Conservation (phyloP, 176 grass and related monocot genomes). For the Rhynchospora pubera region DNA sequence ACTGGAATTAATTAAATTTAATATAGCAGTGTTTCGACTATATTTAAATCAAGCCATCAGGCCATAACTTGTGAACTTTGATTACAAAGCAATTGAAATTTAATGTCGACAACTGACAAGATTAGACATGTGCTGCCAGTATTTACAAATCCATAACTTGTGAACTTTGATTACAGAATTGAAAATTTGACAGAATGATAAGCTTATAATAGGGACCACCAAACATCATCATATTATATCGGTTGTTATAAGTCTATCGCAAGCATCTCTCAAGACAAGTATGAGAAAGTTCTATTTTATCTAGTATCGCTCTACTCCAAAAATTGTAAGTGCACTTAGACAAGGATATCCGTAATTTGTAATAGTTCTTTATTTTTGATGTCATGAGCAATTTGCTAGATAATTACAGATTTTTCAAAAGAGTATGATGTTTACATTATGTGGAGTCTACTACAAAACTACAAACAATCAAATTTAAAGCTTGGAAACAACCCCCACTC, state of each 20-base stretch:
- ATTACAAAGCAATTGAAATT: no score
- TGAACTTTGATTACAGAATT: neutral
- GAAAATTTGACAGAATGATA: neutral
- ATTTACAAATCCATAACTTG: neutral
- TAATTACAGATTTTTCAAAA: neutral
- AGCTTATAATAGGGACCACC: slow-evolving; percentile 6
- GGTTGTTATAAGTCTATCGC: slow-evolving; percentile 1
- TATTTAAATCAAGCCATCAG: no score
- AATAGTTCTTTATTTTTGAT: neutral
- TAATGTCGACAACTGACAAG: no score
- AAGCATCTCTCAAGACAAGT: neutral
- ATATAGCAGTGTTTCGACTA: no score
- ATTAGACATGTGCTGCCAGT: no score
- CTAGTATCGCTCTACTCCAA: neutral
- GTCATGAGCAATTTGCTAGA: neutral
- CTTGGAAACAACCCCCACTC: neutral
- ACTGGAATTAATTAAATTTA: no score
- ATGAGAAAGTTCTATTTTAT: neutral
- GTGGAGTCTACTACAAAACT: neutral
- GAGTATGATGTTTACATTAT: neutral
- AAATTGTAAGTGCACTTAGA: neutral
- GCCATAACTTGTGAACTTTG: no score
- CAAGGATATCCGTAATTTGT: neutral
- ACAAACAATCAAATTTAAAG: neutral
- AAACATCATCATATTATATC: neutral